These are phyloP conservation scores for Coelastrella sp. DNA, from an alignment of 139 green algal species.

Conservation along the genomic window DNA sequence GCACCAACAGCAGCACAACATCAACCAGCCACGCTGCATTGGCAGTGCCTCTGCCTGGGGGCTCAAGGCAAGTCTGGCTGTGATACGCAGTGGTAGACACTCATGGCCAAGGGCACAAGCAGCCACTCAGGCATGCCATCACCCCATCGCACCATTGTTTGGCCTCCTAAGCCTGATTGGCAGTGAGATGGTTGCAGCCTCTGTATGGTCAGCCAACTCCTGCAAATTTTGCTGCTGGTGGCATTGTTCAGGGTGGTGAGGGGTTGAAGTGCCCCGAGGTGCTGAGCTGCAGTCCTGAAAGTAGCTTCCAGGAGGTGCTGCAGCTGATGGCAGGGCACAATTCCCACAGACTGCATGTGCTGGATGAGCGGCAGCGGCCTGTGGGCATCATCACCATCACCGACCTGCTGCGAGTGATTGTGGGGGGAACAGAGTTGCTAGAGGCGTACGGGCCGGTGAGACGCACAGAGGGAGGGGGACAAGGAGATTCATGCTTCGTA, in stretches of 20 bases:
- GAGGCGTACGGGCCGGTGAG: conserved; percentile 20
- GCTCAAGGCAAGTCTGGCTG: conserved; percentile 13
- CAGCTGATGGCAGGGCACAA: not conserved
- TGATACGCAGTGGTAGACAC: not conserved
- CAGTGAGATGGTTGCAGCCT: too few relatives aligned
- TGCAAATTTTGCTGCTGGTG: not conserved
- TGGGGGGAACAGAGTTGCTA: conserved; percentile 26
- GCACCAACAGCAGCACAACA: not conserved
- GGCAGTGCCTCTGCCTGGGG: conserved; percentile 33
- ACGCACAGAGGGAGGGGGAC: too few relatives aligned
- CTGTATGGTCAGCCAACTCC: not conserved
- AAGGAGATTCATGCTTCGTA: not conserved
- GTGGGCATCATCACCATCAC: conserved; percentile 42
- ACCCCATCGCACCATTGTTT: not conserved
- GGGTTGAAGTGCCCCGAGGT: not conserved
- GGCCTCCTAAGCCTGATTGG: not conserved
- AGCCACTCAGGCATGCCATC: not conserved
- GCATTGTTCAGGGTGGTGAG: conserved; percentile 6
- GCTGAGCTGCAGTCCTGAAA: not conserved
- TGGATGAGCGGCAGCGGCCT: conserved; percentile 1
- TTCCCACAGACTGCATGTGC: conserved; percentile 32
- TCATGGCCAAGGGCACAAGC: too few relatives aligned
- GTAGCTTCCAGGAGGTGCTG: conserved; percentile 4
- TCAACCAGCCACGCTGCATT: not conserved
- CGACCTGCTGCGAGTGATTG: conserved; percentile 39